Evolutionary conservation across 169 alveolate genomes (phyloP).

Genomic region (Cryptosporidium parvum): DNA sequence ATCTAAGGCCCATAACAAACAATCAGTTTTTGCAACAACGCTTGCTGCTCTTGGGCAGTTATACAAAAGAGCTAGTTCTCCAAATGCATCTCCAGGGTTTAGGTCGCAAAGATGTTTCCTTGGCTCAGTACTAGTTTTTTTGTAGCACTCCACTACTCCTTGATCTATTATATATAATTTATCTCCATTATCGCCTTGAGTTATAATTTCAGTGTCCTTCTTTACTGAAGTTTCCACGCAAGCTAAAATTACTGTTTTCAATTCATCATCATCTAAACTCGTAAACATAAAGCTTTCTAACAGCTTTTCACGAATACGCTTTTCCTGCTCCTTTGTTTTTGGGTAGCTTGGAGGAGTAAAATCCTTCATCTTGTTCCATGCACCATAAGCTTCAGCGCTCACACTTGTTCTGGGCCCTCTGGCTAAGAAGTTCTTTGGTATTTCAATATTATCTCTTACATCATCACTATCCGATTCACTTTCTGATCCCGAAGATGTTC

Average conservation of each 20-base stretch:
- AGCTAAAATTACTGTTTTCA: constrained; percentile 88
- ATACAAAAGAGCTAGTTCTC: constrained; percentile 96
- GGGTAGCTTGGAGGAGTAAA: constrained; percentile 89
- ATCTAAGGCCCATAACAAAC: constrained; percentile 92
- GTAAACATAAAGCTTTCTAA: constrained; percentile 87
- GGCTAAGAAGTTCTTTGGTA: constrained; percentile 51
- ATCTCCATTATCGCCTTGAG: constrained; percentile 97
- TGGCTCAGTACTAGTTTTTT: constrained; percentile 84
- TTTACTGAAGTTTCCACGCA: constrained; percentile 88
- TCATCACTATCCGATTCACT: constrained; percentile 67
- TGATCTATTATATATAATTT: constrained; percentile 90
- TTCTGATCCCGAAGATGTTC: constrained; percentile 59
- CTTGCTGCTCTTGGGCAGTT: constrained; percentile 97
- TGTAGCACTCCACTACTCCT: constrained; percentile 92
- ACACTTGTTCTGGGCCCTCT: constrained; percentile 85
- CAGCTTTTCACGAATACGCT: constrained; percentile 83
- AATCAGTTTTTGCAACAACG: constrained; percentile 90
- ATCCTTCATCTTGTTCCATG: constrained; percentile 90
- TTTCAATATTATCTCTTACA: constrained; percentile 42
- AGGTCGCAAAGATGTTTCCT: constrained; percentile 82
- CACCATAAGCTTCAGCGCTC: constrained; percentile 94
- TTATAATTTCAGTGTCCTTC: constrained; percentile 87
- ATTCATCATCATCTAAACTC: constrained; percentile 86
- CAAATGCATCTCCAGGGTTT: constrained; percentile 94
- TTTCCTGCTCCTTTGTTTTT: constrained; percentile 87